phyloP scores from a whole-genome alignment of 2,329 filamentous ascomycete species.

The Exophiala spinifera region DNA sequence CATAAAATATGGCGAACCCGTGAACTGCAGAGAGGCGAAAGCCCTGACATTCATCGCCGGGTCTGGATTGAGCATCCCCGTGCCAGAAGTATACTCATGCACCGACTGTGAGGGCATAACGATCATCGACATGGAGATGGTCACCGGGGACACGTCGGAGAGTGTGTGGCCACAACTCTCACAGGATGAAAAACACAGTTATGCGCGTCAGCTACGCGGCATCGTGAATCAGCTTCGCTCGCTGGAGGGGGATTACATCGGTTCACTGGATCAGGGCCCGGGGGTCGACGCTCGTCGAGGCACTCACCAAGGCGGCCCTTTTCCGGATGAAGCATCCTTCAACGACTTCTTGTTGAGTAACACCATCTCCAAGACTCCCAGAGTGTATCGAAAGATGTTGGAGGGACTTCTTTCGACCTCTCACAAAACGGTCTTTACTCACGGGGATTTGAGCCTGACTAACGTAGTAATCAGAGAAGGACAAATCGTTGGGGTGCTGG shows the following conservation, averaged over 20 bases:
- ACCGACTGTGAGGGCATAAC: no score
- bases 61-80: no score
- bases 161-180: neutral
- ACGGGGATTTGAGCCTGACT: slow-evolving; percentile 4
- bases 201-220: neutral
- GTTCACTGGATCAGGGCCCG: neutral
- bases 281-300: neutral
- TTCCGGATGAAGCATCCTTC: neutral
- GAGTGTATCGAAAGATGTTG: slow-evolving; percentile 2
- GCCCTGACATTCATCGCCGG: no score
- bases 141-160: no score
- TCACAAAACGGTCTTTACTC: neutral
- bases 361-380: neutral
- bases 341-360: neutral
- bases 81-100: no score
- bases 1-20: no score
- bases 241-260: slow-evolving; percentile 7
- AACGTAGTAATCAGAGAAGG: slow-evolving; percentile 16
- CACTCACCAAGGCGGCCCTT: slow-evolving; percentile 2
- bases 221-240: slow-evolving; percentile 7
- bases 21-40: no score
- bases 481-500: slow-evolving; percentile 10
- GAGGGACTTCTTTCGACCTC: neutral
- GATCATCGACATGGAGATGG: no score
- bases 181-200: slow-evolving; percentile 4